Evolutionary conservation across 2,329 filamentous ascomycete species (phyloP).

Genomic region (Sporothrix globosa): DNA sequence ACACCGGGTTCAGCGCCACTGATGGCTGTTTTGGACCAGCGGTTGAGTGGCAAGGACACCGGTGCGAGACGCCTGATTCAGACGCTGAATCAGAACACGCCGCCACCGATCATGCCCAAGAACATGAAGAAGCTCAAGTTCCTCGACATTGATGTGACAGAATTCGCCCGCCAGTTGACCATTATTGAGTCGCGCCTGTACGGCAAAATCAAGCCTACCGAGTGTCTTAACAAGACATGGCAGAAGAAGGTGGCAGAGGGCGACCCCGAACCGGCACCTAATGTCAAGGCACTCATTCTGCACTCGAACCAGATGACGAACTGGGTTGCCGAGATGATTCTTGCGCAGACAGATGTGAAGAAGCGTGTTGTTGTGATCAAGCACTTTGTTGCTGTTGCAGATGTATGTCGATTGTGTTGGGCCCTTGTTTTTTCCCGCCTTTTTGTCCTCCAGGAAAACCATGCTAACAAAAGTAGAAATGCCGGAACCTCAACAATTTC

Average conservation of each 20-base stretch:
- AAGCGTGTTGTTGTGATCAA: slow-evolving; percentile 97
- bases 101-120: slow-evolving; percentile 89
- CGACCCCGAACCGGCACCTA: slow-evolving; percentile 82
- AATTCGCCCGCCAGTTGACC: slow-evolving; percentile 96
- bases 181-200: slow-evolving; percentile 96
- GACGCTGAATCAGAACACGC: slow-evolving; percentile 79
- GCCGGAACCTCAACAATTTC: slow-evolving; percentile 90
- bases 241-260: slow-evolving; percentile 88
- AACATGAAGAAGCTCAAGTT: slow-evolving; percentile 99
- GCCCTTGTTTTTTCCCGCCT: background rate
- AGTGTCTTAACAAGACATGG: slow-evolving; percentile 98
- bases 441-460: background rate
- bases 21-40: slow-evolving; percentile 85
- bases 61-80: slow-evolving; percentile 84
- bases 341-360: slow-evolving; percentile 91
- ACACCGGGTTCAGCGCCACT: slow-evolving; percentile 85
- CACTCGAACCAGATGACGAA: slow-evolving; percentile 99
- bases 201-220: slow-evolving; percentile 91
- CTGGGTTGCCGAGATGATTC: slow-evolving; percentile 99
- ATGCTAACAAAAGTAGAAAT: slow-evolving; percentile 70
- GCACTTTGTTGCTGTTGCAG: slow-evolving; percentile 94
- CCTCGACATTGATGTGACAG: slow-evolving; percentile 90
- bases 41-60: slow-evolving; percentile 83
- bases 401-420: slow-evolving; percentile 61
- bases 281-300: slow-evolving; percentile 93